These are phyloP conservation scores for Mycena maculata DNA, from an alignment of 768 basidiomycete species.

Conservation along the genomic window DNA sequence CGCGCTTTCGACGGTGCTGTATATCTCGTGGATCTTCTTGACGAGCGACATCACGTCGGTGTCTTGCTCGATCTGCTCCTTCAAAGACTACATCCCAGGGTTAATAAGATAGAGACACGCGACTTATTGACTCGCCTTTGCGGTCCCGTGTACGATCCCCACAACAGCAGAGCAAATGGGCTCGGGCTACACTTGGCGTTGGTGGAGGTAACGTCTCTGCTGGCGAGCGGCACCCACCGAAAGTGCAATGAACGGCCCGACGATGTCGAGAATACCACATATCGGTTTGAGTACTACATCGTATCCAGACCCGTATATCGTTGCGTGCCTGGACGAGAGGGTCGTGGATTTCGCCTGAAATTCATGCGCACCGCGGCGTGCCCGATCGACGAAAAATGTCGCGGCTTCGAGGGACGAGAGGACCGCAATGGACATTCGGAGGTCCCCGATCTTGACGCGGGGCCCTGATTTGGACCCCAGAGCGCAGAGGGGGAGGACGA, in stretches of 20 bases:
- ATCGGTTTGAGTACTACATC: conserved; percentile 1
- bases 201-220: neutral
- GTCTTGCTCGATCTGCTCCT: conserved; percentile 22
- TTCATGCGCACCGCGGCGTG: neutral
- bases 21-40: neutral
- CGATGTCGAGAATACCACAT: conserved; percentile 15
- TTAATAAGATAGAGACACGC: neutral
- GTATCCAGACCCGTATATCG: conserved; percentile 1
- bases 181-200: neutral
- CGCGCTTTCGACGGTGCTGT: neutral
- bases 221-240: neutral
- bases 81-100: neutral
- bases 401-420: conserved; percentile 1
- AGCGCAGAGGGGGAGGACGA: neutral
- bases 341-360: conserved; percentile 4
- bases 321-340: conserved; percentile 9
- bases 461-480: neutral
- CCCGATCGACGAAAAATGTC: neutral
- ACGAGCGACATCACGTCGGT: conserved; percentile 1
- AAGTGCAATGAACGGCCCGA: neutral
- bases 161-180: conserved; percentile 8
- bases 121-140: conserved; percentile 2
- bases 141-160: neutral
- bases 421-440: neutral
- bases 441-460: neutral